Percentiles rank a stretch among this genome's conserved stretches.
Conservation (phyloP, 1,284 basidiomycete genomes). For the Phellopilus nigrolimitatus region DNA sequence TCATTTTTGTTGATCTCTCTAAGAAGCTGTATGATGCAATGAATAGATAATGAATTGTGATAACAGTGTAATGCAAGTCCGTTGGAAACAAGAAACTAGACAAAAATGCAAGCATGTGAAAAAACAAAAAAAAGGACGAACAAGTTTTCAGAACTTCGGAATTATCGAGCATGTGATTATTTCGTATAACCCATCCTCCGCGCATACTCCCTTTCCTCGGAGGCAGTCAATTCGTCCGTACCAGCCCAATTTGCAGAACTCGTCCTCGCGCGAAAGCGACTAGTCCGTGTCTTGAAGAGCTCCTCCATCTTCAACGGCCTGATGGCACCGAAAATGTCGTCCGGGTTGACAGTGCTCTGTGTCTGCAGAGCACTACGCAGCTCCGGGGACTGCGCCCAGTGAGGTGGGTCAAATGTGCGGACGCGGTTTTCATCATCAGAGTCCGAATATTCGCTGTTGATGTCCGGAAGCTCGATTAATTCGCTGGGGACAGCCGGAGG, state of each 20-base stretch:
- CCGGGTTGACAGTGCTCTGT: constrained; percentile 85
- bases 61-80: neutral
- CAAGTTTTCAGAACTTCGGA: neutral
- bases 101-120: neutral
- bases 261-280: constrained; percentile 80
- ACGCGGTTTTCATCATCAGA: constrained; percentile 83
- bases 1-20: neutral
- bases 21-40: constrained; percentile 9
- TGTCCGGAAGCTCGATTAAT: constrained; percentile 87
- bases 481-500: constrained; percentile 56
- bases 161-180: neutral
- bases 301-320: constrained; percentile 84
- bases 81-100: neutral
- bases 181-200: constrained; percentile 80
- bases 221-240: constrained; percentile 73
- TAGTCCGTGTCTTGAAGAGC: constrained; percentile 68
- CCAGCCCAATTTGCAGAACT: constrained; percentile 94
- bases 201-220: constrained; percentile 85
- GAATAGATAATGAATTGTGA: neutral
- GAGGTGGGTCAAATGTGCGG: constrained; percentile 66
- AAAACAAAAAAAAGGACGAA: neutral
- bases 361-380: constrained; percentile 70
- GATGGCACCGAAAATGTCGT: constrained; percentile 87
- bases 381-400: constrained; percentile 90
- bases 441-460: constrained; percentile 93